These are phyloP conservation scores for Vitis labrusca DNA, from an alignment of 164 flowering plant species.

Conservation along the genomic window DNA sequence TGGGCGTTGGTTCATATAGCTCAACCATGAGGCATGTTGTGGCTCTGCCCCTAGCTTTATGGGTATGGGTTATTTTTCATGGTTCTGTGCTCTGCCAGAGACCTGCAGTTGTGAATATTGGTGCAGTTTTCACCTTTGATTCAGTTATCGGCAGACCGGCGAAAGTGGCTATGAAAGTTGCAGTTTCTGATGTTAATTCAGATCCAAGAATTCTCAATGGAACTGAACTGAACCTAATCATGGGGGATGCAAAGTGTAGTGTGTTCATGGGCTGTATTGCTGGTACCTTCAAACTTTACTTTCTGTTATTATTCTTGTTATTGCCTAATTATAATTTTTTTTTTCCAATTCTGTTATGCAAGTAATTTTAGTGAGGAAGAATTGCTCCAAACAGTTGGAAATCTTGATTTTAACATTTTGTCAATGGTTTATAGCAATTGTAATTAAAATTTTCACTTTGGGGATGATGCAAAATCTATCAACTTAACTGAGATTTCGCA, in stretches of 20 bases:
- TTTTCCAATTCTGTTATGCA: too few species aligned
- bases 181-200: slow-evolving; percentile 60
- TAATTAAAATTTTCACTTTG: neutral
- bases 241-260: slow-evolving; percentile 52
- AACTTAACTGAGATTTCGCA: neutral
- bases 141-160: slow-evolving; percentile 82
- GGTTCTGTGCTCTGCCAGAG: slow-evolving; percentile 32
- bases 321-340: neutral
- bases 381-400: neutral
- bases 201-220: slow-evolving; percentile 57
- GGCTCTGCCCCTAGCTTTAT: slow-evolving; percentile 5
- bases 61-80: slow-evolving; percentile 25
- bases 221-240: slow-evolving; percentile 42
- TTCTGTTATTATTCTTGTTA: neutral
- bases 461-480: neutral
- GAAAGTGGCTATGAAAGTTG: slow-evolving; percentile 60
- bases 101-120: slow-evolving; percentile 59
- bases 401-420: neutral
- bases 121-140: slow-evolving; percentile 64
- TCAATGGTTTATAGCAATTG: neutral
- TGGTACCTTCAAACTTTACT: slow-evolving; percentile 39
- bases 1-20: neutral
- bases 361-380: too few species aligned
- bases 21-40: slow-evolving; percentile 5
- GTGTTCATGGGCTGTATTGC: slow-evolving; percentile 62